Percentiles rank a stretch among this genome's conserved stretches.
These are phyloP conservation scores for Hypoxylon rickii DNA, from an alignment of 495 filamentous ascomycete genomes.

Conservation along the genomic window DNA sequence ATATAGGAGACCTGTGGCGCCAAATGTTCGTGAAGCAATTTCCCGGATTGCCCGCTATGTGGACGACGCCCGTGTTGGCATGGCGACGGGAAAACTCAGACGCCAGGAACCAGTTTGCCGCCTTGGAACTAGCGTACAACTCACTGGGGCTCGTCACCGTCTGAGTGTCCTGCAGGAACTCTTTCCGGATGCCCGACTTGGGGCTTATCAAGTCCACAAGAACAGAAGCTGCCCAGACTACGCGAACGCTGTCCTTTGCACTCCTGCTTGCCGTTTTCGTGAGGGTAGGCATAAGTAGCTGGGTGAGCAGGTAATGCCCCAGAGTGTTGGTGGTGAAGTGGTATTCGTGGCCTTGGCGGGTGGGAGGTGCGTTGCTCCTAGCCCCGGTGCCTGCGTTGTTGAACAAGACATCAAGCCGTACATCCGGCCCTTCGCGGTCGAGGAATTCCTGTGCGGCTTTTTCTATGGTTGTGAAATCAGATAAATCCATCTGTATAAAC, in stretches of 20 bases:
- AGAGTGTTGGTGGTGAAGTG: constrained; percentile 44
- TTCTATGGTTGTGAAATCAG: constrained; percentile 35
- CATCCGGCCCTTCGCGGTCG: constrained; percentile 37
- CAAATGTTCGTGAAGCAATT: constrained; percentile 42
- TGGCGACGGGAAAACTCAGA: constrained; percentile 35
- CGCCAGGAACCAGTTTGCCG: constrained; percentile 45
- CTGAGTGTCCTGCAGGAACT: constrained; percentile 11
- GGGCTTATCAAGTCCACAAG: constrained; percentile 38
- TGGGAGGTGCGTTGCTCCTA: constrained; percentile 27
- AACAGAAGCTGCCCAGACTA: constrained; percentile 45
- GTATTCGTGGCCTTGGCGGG: constrained; percentile 44
- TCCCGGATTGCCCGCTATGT: constrained; percentile 47
- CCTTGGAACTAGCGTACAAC: constrained; percentile 49
- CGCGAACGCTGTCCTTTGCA: constrained; percentile 38
- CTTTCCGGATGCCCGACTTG: constrained; percentile 38
- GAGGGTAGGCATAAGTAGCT: constrained; percentile 44
- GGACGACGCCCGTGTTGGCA: constrained; percentile 28
- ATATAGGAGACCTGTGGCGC: constrained; percentile 11
- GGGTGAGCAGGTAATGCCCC: constrained; percentile 42
- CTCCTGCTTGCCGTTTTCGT: constrained; percentile 27
- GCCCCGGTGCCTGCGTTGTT: constrained; percentile 49
- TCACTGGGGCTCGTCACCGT: constrained; percentile 30
- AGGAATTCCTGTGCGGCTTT: constrained; percentile 18
- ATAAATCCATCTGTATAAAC: constrained; percentile 35
- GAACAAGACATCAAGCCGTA: constrained; percentile 36